These are phyloP conservation scores for Aspergillus funiculosus DNA, from an alignment of 495 filamentous ascomycete species.

Conservation along the genomic window DNA sequence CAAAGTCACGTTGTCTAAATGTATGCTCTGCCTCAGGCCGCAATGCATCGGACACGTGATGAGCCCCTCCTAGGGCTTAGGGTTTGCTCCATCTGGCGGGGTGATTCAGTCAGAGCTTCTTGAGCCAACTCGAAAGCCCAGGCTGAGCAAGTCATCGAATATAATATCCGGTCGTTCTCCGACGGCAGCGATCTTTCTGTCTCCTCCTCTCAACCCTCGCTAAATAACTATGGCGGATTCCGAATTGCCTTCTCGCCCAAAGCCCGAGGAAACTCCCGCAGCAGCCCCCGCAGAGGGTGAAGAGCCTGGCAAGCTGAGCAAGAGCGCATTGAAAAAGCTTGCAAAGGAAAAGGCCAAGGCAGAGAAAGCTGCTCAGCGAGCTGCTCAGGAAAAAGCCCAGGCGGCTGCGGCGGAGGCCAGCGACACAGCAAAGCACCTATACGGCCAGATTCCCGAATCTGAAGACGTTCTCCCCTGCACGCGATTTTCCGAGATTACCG, in stretches of 20 bases:
- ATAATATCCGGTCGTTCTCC: too few species aligned
- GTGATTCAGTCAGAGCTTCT: constrained; percentile 17
- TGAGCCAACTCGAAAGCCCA: constrained; percentile 5
- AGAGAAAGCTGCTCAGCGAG: constrained; percentile 52
- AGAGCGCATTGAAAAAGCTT: constrained; percentile 62
- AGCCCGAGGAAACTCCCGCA: constrained; percentile 40
- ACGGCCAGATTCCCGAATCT: constrained; percentile 48
- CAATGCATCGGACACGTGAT: constrained; percentile 2
- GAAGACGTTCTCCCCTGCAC: constrained; percentile 33
- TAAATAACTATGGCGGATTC: constrained; percentile 40
- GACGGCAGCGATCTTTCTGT: neutral
- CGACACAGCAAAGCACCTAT: constrained; percentile 66
- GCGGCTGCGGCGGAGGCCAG: constrained; percentile 49
- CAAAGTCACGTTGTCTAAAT: neutral
- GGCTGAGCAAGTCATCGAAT: neutral
- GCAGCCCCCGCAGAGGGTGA: constrained; percentile 33
- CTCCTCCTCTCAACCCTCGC: constrained; percentile 5
- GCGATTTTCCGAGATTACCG: constrained; percentile 44
- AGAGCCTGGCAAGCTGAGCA: constrained; percentile 45
- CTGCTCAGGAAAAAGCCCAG: constrained; percentile 48
- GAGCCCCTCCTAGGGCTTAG: constrained; percentile 43
- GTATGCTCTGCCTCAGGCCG: constrained; percentile 9
- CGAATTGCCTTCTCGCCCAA: constrained; percentile 44
- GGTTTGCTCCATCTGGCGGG: constrained; percentile 32
- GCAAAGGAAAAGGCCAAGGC: constrained; percentile 65